Evolutionary conservation across 139 green algal species (phyloP).

Genomic region (Closterium sp.): DNA sequence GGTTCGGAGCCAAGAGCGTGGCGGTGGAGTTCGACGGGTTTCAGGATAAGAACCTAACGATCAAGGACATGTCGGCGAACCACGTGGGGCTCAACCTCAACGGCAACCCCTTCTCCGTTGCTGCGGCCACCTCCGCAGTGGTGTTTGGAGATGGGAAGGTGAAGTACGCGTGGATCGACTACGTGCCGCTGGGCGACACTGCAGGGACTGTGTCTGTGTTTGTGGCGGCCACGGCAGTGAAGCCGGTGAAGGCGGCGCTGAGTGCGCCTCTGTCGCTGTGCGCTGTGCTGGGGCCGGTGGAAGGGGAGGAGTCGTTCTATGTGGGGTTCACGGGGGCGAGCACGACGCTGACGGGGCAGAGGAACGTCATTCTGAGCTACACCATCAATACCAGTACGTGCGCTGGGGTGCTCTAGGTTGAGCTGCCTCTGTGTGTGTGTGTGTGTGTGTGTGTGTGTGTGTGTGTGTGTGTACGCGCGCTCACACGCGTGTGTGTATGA

Average conservation of each 20-base stretch:
- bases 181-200: not conserved
- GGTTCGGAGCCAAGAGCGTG: not conserved
- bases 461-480: no score
- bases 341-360: not conserved
- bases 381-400: not conserved
- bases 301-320: not conserved
- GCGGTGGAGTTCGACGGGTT: not conserved
- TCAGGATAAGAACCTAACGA: not conserved
- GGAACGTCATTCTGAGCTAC: not conserved
- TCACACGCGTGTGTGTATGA: no score
- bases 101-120: not conserved
- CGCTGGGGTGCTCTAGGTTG: not conserved
- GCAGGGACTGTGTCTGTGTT: not conserved
- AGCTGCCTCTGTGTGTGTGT: not conserved
- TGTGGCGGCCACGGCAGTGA: not conserved
- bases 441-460: not conserved
- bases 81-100: not conserved
- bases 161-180: not conserved
- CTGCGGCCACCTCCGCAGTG: not conserved
- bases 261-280: not conserved
- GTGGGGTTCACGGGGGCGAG: not conserved
- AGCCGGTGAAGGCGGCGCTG: not conserved
- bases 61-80: not conserved
- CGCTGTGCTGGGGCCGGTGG: not conserved
- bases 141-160: not conserved